Conservation (phyloP, 2,329 filamentous ascomycete genomes). For the Exophiala calicioides region DNA sequence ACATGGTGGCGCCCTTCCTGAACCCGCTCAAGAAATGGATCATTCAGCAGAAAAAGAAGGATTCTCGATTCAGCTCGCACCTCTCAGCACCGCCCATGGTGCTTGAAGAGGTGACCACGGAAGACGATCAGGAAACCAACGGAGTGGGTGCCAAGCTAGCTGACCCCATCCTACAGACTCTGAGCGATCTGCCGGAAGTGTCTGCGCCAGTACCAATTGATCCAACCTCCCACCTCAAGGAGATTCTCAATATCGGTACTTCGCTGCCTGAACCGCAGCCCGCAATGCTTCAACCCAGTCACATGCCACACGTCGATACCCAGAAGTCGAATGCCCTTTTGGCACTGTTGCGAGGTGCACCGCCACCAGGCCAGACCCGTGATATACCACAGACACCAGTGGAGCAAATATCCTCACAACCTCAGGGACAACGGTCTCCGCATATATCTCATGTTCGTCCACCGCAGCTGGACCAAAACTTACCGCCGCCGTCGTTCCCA, state of each 20-base stretch:
- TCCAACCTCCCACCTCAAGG: conserved; percentile 55
- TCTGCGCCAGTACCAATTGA: conserved; percentile 39
- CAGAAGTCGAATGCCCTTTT: conserved; percentile 56
- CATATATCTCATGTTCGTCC: conserved; percentile 29
- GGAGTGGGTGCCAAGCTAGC: conserved; percentile 26
- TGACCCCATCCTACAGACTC: conserved; percentile 23
- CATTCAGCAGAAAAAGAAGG: conserved; percentile 72
- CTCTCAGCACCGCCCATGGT: conserved; percentile 35
- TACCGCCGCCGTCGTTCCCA: conserved; percentile 14
- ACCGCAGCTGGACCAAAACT: conserved; percentile 20
- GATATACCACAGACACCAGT: conserved; percentile 53
- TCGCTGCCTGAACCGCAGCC: conserved; percentile 2
- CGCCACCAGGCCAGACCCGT: conserved; percentile 35
- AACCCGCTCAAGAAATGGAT: conserved; percentile 88
- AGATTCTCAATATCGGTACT: conserved; percentile 43
- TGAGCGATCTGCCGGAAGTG: conserved; percentile 46
- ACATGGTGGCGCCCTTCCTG: conserved; percentile 95
- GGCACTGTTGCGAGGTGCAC: conserved; percentile 53
- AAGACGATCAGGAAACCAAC: conserved; percentile 28
- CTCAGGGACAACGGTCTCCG: conserved; percentile 58
- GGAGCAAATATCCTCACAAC: conserved; percentile 55
- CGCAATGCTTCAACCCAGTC: conserved; percentile 22
- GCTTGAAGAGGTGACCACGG: conserved; percentile 25
- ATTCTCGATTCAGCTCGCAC: conserved; percentile 59
- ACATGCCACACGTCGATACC: conserved; percentile 35